Conservation (phyloP, 2,329 filamentous ascomycete genomes). For the Dryadomyces quercus-mongolicae region DNA sequence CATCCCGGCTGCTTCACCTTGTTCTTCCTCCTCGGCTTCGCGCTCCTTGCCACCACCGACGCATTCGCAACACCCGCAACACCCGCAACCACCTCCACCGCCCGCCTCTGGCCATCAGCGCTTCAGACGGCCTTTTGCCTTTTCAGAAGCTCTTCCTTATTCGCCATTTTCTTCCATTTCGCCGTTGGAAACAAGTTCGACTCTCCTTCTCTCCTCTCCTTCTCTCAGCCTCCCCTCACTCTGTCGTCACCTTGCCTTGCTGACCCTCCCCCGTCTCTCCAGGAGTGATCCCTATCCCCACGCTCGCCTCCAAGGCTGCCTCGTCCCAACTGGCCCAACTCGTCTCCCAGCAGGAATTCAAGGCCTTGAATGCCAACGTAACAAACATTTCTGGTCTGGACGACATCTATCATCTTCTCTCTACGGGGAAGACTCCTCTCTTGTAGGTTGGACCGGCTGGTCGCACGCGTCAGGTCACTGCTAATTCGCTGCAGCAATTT, state of each 20-base stretch:
- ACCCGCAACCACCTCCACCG: constrained; percentile 1
- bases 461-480: no score
- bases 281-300: constrained; percentile 58
- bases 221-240: constrained; percentile 3
- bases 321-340: constrained; percentile 37
- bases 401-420: constrained; percentile 61
- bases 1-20: constrained; percentile 5
- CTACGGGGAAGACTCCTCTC: constrained; percentile 54
- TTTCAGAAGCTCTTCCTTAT: constrained; percentile 70
- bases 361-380: constrained; percentile 59
- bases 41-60: not conserved
- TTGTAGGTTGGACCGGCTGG: constrained; percentile 33
- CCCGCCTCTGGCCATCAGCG: constrained; percentile 6
- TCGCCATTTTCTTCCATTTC: constrained; percentile 71
- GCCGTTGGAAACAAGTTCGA: constrained; percentile 62
- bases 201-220: constrained; percentile 6
- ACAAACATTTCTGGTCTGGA: constrained; percentile 51
- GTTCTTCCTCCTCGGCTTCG: not conserved
- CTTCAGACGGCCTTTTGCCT: constrained; percentile 38
- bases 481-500: constrained; percentile 36
- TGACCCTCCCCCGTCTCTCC: not conserved
- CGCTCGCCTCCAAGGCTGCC: constrained; percentile 42
- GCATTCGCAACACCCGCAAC: not conserved
- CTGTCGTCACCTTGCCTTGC: not conserved
- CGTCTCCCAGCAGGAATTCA: constrained; percentile 43